Conservation (phyloP, 345 rosid genomes). For the Salix koriyanagi region DNA sequence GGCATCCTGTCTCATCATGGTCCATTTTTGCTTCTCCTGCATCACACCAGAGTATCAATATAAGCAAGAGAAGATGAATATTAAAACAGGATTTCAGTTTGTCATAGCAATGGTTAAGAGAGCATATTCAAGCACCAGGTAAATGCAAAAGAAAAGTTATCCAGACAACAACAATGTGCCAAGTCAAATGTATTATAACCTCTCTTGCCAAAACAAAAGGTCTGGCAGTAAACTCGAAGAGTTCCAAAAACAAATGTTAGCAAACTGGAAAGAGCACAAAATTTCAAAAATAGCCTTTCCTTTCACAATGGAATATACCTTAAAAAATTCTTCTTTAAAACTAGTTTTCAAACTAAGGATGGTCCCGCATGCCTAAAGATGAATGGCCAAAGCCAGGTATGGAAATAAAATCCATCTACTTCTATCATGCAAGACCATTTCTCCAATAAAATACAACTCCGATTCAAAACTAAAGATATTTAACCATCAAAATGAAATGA, state of each 20-base stretch:
- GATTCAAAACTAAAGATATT: background rate
- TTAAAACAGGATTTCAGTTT: background rate
- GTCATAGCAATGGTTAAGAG: background rate
- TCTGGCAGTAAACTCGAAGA: background rate
- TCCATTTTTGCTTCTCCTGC: constrained; percentile 59
- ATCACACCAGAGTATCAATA: background rate
- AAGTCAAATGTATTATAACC: background rate
- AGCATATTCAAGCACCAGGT: background rate
- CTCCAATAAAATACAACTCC: background rate
- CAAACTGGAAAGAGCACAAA: background rate
- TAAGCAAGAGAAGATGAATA: background rate
- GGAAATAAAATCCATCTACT: background rate
- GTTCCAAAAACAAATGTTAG: no score
- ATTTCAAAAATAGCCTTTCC: background rate
- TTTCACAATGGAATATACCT: background rate
- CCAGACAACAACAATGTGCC: background rate
- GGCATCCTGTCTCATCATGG: constrained; percentile 94
- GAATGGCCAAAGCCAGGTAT: background rate
- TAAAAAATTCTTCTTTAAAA: background rate
- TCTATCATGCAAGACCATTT: background rate
- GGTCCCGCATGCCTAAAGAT: background rate
- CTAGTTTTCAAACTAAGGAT: background rate
- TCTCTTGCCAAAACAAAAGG: background rate
- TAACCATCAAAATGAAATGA: no score
- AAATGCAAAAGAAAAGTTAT: background rate